Base-by-base conservation (phyloP, 306 rosid species). In the Cicer cuneatum region DNA sequence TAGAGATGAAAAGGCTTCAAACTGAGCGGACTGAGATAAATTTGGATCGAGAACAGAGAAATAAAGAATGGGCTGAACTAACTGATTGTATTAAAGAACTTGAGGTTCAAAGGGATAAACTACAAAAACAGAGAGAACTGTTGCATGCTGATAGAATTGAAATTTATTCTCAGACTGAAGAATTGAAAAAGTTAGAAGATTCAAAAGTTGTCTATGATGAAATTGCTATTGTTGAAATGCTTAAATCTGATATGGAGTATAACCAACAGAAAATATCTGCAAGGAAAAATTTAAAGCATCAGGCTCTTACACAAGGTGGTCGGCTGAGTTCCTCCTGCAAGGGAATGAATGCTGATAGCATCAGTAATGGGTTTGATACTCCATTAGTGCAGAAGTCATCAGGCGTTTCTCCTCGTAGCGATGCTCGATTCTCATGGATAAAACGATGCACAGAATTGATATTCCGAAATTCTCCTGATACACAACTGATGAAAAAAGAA, bases 41-140 rank as follows among this genome's bases (percentile, higher is more conserved):
- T 79, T 60, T 90, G 84, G 99, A 95, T 76, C 93, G 98, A 67
- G 96, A 87, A 45, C 83, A 62, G 76, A 89, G 98, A 82, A 92
- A 90, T 57, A 88, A 10, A 75, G 99, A 95, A 80, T 92, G 99
- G 98, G 89, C 93, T 33, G 99, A 92, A 85, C 81, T 95, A 39
- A 92, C 73, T 69, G 87, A 86, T 57, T 89, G 90, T 45, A 95
- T 95, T 47, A 89, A 89, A 83, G 99, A 92, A 74, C 98, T 95
- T 15, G 90, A 61, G 85, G 77, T 89, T 74, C 99, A 92, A 71
- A 89, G 99, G 76, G 93, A 89, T 80, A 95, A 95, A 82, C 82
- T 95, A 69, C 90, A 86, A 66, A 83, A 89, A 43, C 99, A 95
- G 86, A 89, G 99, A 64, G 96, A 92, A 67, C 72, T 89, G 58